phyloP scores from a whole-genome alignment of 2,329 filamentous ascomycete species.

The Penicillium palitans region DNA sequence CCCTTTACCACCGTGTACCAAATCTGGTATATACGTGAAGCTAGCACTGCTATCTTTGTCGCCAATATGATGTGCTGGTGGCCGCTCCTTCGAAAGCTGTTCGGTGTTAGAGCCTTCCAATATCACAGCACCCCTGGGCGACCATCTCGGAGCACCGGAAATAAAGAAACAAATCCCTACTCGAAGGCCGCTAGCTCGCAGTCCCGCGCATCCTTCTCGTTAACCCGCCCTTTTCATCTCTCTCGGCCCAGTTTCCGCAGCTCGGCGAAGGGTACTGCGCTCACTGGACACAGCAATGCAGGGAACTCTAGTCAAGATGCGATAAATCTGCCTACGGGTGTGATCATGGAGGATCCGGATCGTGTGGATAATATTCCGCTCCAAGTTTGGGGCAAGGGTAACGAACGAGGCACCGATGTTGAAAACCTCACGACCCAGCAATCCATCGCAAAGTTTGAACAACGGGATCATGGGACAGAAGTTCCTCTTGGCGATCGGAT shows the following conservation, averaged over 20 bases:
- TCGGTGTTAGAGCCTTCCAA: slow-evolving; percentile 29
- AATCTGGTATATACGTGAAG: slow-evolving; percentile 46
- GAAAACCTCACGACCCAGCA: neutral
- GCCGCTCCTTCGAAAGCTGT: slow-evolving; percentile 32
- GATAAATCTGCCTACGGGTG: neutral
- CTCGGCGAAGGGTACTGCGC: neutral
- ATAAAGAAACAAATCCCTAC: slow-evolving; percentile 4
- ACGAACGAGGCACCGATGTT: neutral
- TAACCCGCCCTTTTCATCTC: neutral
- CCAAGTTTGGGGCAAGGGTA: neutral
- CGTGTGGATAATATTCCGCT: neutral
- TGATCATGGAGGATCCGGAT: neutral
- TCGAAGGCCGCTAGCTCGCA: neutral
- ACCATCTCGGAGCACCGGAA: slow-evolving; percentile 6
- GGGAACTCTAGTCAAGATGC: neutral
- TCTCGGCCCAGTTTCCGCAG: neutral
- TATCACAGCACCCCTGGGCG: slow-evolving; percentile 27
- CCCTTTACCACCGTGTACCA: slow-evolving; percentile 41
- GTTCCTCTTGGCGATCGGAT: neutral
- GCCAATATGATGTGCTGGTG: slow-evolving; percentile 46
- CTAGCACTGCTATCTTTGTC: slow-evolving; percentile 45
- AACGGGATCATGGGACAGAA: neutral
- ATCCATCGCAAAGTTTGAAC: neutral
- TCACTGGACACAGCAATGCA: neutral
- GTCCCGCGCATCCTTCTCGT: neutral